Evolutionary conservation across 2,329 filamentous ascomycete species (phyloP).

Genomic region (Aureobasidium sp.): DNA sequence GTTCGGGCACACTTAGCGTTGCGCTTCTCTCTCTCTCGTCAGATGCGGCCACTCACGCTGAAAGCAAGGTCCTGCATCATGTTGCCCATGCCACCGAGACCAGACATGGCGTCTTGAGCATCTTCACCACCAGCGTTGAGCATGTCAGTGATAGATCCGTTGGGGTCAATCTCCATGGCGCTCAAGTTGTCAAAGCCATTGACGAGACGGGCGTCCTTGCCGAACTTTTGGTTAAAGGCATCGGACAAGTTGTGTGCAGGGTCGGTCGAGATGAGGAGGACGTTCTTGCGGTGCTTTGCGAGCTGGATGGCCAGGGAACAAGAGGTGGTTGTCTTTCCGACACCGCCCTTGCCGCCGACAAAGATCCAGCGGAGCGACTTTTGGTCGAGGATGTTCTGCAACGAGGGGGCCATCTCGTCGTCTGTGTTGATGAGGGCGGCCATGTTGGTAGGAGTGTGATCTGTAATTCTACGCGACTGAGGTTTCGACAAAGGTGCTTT

Average conservation of each 20-base stretch:
- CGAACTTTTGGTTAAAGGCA: constrained; percentile 97
- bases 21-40: neutral
- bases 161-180: constrained; percentile 99
- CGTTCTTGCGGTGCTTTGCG: constrained; percentile 85
- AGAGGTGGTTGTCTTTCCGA: constrained; percentile 98
- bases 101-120: constrained; percentile 60
- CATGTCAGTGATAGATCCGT: constrained; percentile 93
- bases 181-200: constrained; percentile 89
- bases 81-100: constrained; percentile 63
- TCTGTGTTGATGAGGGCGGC: constrained; percentile 33
- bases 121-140: constrained; percentile 69
- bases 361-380: constrained; percentile 97
- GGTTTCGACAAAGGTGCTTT: too few relatives aligned
- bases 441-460: constrained; percentile 7
- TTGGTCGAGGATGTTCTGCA: constrained; percentile 92
- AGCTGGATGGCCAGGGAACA: constrained; percentile 98
- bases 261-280: constrained; percentile 96
- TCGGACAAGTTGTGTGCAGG: constrained; percentile 97
- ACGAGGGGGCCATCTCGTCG: constrained; percentile 82
- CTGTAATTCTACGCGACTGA: neutral
- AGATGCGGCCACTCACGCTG: constrained; percentile 51
- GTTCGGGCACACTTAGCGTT: neutral
- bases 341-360: constrained; percentile 94
- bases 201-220: constrained; percentile 90
- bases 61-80: constrained; percentile 99